These are phyloP conservation scores for Paraconiothyrium sp. DNA, from an alignment of 2,329 filamentous ascomycete genomes.

Conservation along the genomic window DNA sequence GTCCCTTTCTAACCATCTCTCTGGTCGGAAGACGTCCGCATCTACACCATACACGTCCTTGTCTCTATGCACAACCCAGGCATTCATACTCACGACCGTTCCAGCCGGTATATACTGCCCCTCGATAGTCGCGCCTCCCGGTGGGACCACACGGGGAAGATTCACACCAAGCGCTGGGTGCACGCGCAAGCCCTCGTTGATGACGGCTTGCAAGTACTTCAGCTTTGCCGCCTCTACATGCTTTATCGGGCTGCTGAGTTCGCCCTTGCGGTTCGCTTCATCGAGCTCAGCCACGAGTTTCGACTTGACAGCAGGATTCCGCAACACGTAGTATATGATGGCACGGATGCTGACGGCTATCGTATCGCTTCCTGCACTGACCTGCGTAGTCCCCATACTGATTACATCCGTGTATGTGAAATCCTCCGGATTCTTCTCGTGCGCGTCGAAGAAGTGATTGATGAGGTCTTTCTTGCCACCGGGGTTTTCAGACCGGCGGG, in stretches of 20 bases:
- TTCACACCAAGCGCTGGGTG: constrained; percentile 26
- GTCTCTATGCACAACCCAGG: constrained; percentile 22
- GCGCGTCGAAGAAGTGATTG: constrained; percentile 44
- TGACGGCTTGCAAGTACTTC: constrained; percentile 30
- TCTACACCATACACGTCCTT: constrained; percentile 20
- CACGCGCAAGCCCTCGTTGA: constrained; percentile 28
- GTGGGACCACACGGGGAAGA: constrained; percentile 25
- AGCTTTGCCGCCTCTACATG: constrained; percentile 19
- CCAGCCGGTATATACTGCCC: constrained; percentile 22
- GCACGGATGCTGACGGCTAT: constrained; percentile 49
- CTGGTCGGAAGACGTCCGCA: constrained; percentile 17
- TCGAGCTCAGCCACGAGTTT: constrained; percentile 27
- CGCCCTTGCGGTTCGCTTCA: constrained; percentile 15
- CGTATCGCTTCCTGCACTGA: constrained; percentile 54
- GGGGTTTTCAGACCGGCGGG: constrained; percentile 37
- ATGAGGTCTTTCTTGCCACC: constrained; percentile 50
- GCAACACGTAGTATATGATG: constrained; percentile 26
- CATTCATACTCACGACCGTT: constrained; percentile 15
- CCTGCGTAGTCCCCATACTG: constrained; percentile 46
- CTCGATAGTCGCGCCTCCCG: constrained; percentile 18
- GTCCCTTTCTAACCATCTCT: constrained; percentile 21
- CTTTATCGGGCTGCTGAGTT: constrained; percentile 21
- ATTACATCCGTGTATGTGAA: constrained; percentile 48
- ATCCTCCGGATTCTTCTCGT: constrained; percentile 44
- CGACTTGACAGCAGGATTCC: constrained; percentile 17